These are phyloP conservation scores for Lactarius vividus DNA, from an alignment of 768 basidiomycete genomes.

Conservation along the genomic window DNA sequence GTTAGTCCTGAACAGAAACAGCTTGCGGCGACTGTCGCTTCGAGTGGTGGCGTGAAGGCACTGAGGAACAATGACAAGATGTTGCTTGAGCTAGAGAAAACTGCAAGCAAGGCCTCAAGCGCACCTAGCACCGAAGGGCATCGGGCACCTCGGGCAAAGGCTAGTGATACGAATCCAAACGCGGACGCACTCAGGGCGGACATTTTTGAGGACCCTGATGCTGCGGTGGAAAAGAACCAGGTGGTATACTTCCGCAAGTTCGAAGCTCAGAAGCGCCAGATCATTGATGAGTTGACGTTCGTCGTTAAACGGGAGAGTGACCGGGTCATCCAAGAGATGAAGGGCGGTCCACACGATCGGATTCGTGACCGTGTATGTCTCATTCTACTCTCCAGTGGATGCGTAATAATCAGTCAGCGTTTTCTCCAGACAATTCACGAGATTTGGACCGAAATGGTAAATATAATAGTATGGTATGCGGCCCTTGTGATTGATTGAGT, in stretches of 20 bases:
- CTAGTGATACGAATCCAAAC: background rate
- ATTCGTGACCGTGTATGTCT: background rate
- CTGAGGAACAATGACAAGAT: no score
- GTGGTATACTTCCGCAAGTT: background rate
- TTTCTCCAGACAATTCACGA: background rate
- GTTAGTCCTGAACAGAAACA: no score
- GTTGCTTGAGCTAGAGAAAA: no score
- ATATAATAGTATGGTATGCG: background rate
- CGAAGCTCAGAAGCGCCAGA: background rate
- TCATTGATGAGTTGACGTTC: background rate
- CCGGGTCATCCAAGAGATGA: conserved; percentile 23
- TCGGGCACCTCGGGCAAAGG: background rate
- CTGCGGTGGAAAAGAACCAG: no score
- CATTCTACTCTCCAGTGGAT: background rate
- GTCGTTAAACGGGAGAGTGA: conserved; percentile 24
- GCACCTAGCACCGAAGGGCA: background rate
- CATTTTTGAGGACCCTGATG: no score
- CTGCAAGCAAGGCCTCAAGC: no score
- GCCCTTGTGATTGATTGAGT: background rate
- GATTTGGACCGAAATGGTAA: conserved; percentile 33
- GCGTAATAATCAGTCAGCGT: background rate
- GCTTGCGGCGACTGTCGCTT: no score
- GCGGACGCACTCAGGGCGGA: no score
- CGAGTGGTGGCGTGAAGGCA: no score
- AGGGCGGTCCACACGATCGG: conserved; percentile 28